phyloP scores from a whole-genome alignment of 306 rosid species.

The Amphicarpaea edgeworthii region DNA sequence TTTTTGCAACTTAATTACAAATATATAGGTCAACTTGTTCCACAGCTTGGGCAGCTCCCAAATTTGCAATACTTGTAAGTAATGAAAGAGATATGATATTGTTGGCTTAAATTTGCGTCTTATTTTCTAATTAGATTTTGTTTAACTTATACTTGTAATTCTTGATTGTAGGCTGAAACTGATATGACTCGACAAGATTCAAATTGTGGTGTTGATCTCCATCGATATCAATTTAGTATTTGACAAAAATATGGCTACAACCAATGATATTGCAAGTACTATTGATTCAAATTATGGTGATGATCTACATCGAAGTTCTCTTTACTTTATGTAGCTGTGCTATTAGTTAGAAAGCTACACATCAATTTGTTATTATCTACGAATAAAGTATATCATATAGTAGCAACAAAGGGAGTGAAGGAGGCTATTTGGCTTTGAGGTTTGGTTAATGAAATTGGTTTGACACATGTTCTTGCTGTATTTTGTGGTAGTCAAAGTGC shows the following conservation, averaged over 20 bases:
- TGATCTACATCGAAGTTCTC: background rate
- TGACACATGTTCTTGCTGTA: too few relatives aligned
- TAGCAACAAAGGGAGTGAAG: background rate
- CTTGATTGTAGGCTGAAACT: background rate
- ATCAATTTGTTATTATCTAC: background rate
- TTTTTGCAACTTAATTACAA: too few relatives aligned
- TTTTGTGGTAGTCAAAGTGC: background rate
- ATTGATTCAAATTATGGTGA: background rate
- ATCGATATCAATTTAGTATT: background rate
- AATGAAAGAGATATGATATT: background rate
- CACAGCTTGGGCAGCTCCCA: constrained; percentile 68
- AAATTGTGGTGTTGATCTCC: too few relatives aligned
- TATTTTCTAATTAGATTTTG: background rate
- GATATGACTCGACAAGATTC: too few relatives aligned
- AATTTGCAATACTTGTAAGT: constrained; percentile 84
- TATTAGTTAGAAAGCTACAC: background rate
- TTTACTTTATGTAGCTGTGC: background rate
- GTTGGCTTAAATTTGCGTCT: background rate
- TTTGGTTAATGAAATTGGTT: background rate
- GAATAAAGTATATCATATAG: background rate
- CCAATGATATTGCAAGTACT: background rate
- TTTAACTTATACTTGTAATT: background rate
- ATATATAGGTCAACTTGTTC: constrained; percentile 68
- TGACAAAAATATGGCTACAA: background rate
- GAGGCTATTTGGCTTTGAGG: background rate